phyloP scores from a whole-genome alignment of 331 rosid genomes.

The Pyrus hybrid region DNA sequence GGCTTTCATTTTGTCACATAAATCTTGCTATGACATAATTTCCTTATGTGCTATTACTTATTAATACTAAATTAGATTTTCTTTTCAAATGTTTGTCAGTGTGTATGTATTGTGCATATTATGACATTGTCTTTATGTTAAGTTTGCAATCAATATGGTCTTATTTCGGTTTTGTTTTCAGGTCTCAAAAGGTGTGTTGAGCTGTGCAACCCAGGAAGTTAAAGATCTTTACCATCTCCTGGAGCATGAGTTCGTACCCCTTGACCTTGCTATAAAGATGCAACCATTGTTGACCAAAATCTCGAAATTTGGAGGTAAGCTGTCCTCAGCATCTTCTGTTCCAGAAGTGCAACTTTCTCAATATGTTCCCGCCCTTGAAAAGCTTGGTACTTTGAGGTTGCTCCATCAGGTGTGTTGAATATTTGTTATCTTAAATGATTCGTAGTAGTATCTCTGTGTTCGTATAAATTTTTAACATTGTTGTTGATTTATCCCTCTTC shows the following conservation, averaged over 20 bases:
- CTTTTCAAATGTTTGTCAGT: not conserved
- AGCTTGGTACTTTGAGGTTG: constrained; percentile 84
- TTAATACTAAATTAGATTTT: not conserved
- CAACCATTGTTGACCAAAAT: constrained; percentile 64
- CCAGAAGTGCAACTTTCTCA: constrained; percentile 87
- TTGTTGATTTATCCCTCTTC: not conserved
- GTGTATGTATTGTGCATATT: not conserved
- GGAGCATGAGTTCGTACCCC: constrained; percentile 81
- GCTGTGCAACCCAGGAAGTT: constrained; percentile 93
- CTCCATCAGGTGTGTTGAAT: constrained; percentile 70
- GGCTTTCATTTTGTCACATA: not conserved
- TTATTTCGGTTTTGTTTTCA: constrained; percentile 16
- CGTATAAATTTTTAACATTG: not conserved
- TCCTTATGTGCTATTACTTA: not conserved
- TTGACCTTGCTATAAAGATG: constrained; percentile 70
- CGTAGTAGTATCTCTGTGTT: not conserved
- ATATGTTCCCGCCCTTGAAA: constrained; percentile 66
- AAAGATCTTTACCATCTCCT: constrained; percentile 77
- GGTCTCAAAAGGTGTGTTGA: constrained; percentile 87
- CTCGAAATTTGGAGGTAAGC: constrained; percentile 75
- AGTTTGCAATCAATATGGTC: not conserved
- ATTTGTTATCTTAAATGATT: not conserved
- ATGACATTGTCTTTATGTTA: not conserved
- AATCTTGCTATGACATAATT: not conserved
- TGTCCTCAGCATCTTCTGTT: constrained; percentile 78